Conservation (phyloP, 352 stramenopile genomes). For the Thraustochytrium striatum region DNA sequence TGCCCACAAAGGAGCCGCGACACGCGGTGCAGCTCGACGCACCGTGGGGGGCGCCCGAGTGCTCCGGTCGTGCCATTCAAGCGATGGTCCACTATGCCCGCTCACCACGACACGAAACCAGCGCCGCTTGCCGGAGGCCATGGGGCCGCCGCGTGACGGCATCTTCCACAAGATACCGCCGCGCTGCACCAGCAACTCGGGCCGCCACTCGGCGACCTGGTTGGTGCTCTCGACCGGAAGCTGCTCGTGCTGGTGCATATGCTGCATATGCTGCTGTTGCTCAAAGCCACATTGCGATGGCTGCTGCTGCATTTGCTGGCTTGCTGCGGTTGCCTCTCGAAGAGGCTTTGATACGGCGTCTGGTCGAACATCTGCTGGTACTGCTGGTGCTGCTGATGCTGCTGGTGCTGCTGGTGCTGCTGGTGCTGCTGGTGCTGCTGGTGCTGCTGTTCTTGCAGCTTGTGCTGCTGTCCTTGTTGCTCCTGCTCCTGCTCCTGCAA, state of each 20-base stretch:
- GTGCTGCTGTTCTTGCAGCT: too few species aligned
- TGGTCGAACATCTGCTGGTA: neutral
- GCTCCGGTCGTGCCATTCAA: slow-evolving; percentile 35
- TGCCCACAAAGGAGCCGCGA: slow-evolving; percentile 1
- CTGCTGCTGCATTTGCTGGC: too few species aligned
- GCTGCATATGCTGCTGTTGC: neutral
- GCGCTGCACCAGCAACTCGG: neutral
- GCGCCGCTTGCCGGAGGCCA: neutral
- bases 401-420: neutral
- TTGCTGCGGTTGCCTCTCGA: neutral
- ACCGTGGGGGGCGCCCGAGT: neutral
- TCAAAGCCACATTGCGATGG: too few species aligned
- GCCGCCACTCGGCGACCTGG: neutral
- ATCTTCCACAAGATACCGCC: slow-evolving; percentile 33
- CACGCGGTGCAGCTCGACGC: neutral
- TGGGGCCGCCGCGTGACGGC: neutral
- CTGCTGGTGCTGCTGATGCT: neutral
- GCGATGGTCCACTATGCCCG: neutral
- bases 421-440: neutral
- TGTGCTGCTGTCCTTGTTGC: too few species aligned
- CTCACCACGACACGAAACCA: slow-evolving; percentile 12
- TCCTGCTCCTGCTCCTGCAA: too few species aligned
- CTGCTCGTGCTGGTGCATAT: neutral
- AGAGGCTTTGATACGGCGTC: neutral
- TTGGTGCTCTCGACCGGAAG: neutral